Evolutionary conservation across 192 early-diverging fungal species (phyloP), one percentile per base, ranked within the genome.

Genomic region (Entomortierella lignicola): DNA sequence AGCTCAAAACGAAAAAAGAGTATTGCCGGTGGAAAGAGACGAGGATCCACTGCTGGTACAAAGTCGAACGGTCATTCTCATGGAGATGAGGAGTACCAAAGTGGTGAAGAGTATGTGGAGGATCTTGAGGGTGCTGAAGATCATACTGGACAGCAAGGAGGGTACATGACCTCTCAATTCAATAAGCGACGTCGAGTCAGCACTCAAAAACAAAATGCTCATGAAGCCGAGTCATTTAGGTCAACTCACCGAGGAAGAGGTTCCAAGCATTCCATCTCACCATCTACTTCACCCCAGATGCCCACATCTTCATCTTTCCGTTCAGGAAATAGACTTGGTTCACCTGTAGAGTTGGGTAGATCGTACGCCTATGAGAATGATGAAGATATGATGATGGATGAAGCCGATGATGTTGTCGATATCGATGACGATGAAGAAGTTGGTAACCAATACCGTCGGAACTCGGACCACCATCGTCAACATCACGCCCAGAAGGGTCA

Each of bases 1-100:
- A 13, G 17, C 15, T 44, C 47, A 17, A 77, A 69, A 32, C 73
- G 73, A 8, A 75, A 60, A 29, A 75, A 61, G n/a, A 53, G 53
- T 15, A 23, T 6, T 2, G 39, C 20, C 6, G 29, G 41, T 3
- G 55, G 55, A 50, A 63, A 63, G 43, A 32, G 66, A 15, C 66
- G 66, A n/a, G 66, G 66, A 0, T 63, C 61, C 8, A 48, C 57
- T 25, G 26, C 34, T 10, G 41, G 55, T 1, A 2, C 48, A 31
- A 58, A 69, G 66, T 32, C 66, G 11, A 43, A 58, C 2, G 41
- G n/a, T 5, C 54, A 32, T 15, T 17, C 41, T 31, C 54, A 53
- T 0, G 55, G 42, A 8, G 65, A 60, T n/a, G 66, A 60, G 26
- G 56, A 69, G 0, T 50, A 59, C 21, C 66, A 53, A 21, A 60